Conservation (phyloP, 2,329 filamentous ascomycete genomes). For the Nemania abortiva region DNA sequence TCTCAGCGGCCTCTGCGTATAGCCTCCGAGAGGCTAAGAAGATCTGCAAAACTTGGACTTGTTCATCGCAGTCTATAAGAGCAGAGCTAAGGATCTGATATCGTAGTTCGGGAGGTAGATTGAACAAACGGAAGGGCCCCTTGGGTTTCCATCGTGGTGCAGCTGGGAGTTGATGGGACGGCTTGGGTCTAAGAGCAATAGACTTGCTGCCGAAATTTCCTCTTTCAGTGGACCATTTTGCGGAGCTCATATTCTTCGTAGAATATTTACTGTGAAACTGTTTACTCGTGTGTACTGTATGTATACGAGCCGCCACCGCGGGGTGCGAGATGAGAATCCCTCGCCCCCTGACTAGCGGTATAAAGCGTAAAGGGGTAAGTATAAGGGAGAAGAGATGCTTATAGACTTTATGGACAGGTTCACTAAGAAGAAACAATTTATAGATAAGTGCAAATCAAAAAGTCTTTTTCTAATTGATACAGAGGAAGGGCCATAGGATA, state of each 20-base stretch:
- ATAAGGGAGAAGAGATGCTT: not conserved
- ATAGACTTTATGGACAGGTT: not conserved
- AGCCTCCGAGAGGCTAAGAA: constrained; percentile 43
- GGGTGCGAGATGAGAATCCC: not conserved
- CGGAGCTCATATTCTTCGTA: constrained; percentile 32
- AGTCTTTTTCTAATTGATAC: no score
- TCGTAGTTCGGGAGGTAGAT: constrained; percentile 48
- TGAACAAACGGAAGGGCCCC: constrained; percentile 47
- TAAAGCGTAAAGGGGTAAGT: not conserved
- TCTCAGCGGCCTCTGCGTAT: constrained; percentile 46
- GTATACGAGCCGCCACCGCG: not conserved
- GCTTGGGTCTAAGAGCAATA: constrained; percentile 42
- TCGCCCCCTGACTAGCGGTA: not conserved
- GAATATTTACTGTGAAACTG: not conserved
- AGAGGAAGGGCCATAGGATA: no score
- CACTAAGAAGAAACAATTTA: no score
- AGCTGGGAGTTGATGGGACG: constrained; percentile 1
- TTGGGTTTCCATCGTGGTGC: constrained; percentile 33
- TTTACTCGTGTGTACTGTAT: not conserved
- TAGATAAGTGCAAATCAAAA: no score
- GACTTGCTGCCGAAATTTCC: constrained; percentile 40
- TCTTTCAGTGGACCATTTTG: constrained; percentile 10
- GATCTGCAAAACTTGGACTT: constrained; percentile 40
- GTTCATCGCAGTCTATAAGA: constrained; percentile 35
- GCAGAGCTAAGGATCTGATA: constrained; percentile 42